Conservation (phyloP, 2,329 filamentous ascomycete genomes). For the Cladophialophora immunda region DNA sequence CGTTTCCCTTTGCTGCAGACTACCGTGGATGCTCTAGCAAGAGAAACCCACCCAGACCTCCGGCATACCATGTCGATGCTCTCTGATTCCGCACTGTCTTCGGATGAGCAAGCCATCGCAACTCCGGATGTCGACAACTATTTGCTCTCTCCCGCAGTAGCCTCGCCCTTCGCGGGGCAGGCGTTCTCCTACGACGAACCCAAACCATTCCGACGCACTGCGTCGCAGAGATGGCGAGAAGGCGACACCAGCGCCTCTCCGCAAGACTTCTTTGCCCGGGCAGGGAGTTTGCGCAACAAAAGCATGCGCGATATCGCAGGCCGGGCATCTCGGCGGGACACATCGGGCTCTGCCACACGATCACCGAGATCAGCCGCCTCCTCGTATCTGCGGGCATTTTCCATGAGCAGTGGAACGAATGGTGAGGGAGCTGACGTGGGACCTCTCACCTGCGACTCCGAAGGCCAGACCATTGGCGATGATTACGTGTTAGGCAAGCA, state of each 20-base stretch:
- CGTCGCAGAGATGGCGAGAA: conserved; percentile 41
- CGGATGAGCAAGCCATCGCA: conserved; percentile 35
- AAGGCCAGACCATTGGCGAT: conserved; percentile 72
- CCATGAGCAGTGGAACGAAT: conserved; percentile 57
- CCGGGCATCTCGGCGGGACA: conserved; percentile 37
- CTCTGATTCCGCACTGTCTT: conserved; percentile 37
- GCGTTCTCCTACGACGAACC: conserved; percentile 40
- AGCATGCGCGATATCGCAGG: conserved; percentile 32
- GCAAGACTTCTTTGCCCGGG: conserved; percentile 43
- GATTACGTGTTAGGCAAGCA: conserved; percentile 74
- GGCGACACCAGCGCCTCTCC: conserved; percentile 48
- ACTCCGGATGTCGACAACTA: conserved; percentile 30
- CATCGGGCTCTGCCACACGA: conserved; percentile 50
- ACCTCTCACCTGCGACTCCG: conserved; percentile 66
- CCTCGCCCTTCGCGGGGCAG: conserved; percentile 27
- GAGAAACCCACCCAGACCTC: conserved; percentile 35
- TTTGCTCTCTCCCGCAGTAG: conserved; percentile 31
- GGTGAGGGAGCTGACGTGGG: conserved; percentile 39
- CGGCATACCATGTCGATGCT: conserved; percentile 33
- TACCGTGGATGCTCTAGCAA: conserved; percentile 42
- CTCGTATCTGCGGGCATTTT: conserved; percentile 58
- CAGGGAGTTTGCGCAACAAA: conserved; percentile 39
- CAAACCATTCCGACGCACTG: conserved; percentile 36
- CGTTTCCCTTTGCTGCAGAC: conserved; percentile 40
- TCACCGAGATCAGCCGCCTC: conserved; percentile 66